These are phyloP conservation scores for Posidonia oceanica DNA, from an alignment of 116 monocot genomes.

Conservation along the genomic window DNA sequence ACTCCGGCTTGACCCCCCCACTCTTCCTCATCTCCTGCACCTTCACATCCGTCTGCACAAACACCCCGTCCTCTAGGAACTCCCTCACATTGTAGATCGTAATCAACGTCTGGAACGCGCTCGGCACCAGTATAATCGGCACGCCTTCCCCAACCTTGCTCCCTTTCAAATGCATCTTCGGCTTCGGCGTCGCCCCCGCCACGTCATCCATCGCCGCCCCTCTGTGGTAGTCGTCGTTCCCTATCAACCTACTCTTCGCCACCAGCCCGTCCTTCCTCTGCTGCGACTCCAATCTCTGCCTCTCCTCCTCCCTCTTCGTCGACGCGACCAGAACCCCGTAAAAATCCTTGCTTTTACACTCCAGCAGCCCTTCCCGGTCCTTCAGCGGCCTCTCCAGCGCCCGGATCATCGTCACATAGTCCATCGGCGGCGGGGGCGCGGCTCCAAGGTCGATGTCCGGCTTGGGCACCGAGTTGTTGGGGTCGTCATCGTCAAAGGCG, in stretches of 20 bases:
- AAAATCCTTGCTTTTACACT: slow-evolving; percentile 69
- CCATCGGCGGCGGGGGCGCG: slow-evolving; percentile 6
- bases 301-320: slow-evolving; percentile 67
- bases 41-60: slow-evolving; percentile 69
- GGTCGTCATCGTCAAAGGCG: not conserved
- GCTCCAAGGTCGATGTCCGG: not conserved
- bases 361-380: slow-evolving; percentile 74
- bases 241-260: slow-evolving; percentile 48
- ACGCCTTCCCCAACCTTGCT: slow-evolving; percentile 77
- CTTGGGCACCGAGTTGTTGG: not conserved
- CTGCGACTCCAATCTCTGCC: slow-evolving; percentile 57
- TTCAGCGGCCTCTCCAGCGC: slow-evolving; percentile 79
- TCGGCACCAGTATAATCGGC: slow-evolving; percentile 94
- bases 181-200: slow-evolving; percentile 20
- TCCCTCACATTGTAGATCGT: slow-evolving; percentile 98
- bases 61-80: slow-evolving; percentile 94
- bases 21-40: slow-evolving; percentile 35
- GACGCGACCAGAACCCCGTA: slow-evolving; percentile 50
- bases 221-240: slow-evolving; percentile 30
- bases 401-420: slow-evolving; percentile 46
- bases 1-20: slow-evolving; percentile 66
- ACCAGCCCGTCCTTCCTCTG: slow-evolving; percentile 79
- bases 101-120: slow-evolving; percentile 95
- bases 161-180: slow-evolving; percentile 65
- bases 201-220: not conserved